Base-by-base conservation (phyloP, 2,329 filamentous ascomycete genomes). In the Clathrospora elynae region DNA sequence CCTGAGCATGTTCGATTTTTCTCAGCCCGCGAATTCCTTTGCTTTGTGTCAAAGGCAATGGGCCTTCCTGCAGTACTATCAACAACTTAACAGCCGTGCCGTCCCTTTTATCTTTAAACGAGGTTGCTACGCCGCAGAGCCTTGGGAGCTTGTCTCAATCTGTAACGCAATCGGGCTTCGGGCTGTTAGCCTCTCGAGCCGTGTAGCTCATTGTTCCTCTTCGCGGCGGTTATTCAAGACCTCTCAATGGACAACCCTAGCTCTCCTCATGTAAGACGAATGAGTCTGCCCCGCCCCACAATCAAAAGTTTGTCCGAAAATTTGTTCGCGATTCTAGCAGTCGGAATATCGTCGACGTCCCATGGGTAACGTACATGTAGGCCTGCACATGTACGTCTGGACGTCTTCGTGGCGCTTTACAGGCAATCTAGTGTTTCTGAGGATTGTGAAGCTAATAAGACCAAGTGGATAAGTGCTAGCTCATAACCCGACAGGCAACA, bases 191-290 rank as follows among this genome's bases (percentile, higher is more conserved):
- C 32, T 26, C 19, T 17, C 22, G 12, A n/a, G 12, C n/a, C 13
- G 26, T 34, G 17, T 35, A 38, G n/a, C n/a, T 33, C 43, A 29
- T 28, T 26, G 44, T 20, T 29, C 30, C 31, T 39, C 24, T 34
- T 25, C 42, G 42, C 40, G 49, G 51, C 51, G 49, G 51, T 42
- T 53, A 49, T 28, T 50, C 37, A 35, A 33, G 37, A 26, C 31
- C 23, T 42, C 29, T 53, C 17, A 50, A 40, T 55, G 51, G 51
- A 24, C 38, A 23, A 35, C 8, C 14, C 26, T 19, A 20, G 19
- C 12, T 28, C 25, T 30, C 18, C 13, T 34, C 37, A 39, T 42
- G 20, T 34, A 45, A 26, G 35, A 33, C 31, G 23, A 32, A 13
- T 22, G 26, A 48, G 16, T 35, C 25, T 43, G 34, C 43, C 40